Percentiles rank a stretch among this genome's conserved stretches.
Evolutionary conservation across 75 land plant genomes (phyloP).

Genomic region (Pinus albicaulis): DNA sequence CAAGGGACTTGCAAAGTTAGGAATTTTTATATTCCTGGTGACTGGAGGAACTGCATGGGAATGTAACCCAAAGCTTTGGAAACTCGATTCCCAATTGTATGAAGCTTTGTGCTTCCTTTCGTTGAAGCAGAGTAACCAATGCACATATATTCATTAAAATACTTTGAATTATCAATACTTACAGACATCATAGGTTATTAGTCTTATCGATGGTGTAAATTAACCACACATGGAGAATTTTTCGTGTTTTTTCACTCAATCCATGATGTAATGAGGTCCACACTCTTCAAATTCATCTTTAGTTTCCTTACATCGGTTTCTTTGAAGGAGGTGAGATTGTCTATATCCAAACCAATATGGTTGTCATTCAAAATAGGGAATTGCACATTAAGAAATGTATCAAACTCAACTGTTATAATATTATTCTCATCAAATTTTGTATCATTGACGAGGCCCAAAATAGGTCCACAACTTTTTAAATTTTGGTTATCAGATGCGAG

Average conservation of each 20-base stretch:
- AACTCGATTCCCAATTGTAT: conserved; percentile 65
- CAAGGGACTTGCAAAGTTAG: not conserved
- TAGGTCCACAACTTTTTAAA: conserved; percentile 55
- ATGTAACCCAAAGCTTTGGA: conserved; percentile 27
- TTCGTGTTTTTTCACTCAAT: conserved; percentile 53
- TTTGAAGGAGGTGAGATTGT: conserved; percentile 43
- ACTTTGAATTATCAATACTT: conserved; percentile 33
- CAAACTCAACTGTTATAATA: conserved; percentile 75
- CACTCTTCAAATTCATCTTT: conserved; percentile 61
- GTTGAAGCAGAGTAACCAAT: conserved; percentile 85
- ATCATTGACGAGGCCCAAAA: conserved; percentile 54
- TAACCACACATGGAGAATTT: conserved; percentile 40
- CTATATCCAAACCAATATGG: conserved; percentile 84
- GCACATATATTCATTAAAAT: conserved; percentile 53
- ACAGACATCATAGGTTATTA: conserved; percentile 38
- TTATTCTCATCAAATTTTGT: conserved; percentile 17
- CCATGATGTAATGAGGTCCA: conserved; percentile 64
- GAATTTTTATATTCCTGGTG: not conserved
- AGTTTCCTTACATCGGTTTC: conserved; percentile 30
- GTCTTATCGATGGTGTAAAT: conserved; percentile 53
- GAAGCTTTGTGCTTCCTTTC: conserved; percentile 65
- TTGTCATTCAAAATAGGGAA: conserved; percentile 63
- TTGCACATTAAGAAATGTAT: conserved; percentile 44
- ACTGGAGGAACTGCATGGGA: not conserved
- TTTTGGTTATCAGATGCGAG: conserved; percentile 50